Base-by-base conservation (phyloP, 441 rosid species). In the Aquilaria agallochum region DNA sequence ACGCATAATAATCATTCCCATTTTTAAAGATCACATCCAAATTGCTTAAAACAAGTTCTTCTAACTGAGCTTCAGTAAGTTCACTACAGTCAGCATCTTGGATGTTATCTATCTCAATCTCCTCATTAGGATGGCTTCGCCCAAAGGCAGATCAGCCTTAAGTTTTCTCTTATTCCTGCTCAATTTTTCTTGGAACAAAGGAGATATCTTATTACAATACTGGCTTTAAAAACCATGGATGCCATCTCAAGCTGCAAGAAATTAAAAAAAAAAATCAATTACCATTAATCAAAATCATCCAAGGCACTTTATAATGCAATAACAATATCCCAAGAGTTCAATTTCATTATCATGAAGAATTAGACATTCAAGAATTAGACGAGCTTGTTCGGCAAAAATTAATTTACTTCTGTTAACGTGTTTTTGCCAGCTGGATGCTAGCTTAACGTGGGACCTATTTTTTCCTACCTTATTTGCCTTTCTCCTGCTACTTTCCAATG, bases 131-230 rank as follows among this genome's bases (percentile, higher is more conserved):
- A 33, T 55, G 72, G 66, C 80, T 73, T 13, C 78, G 74, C 42
- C 80, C 83, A 63, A 75, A 27, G 89, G 91, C 7, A 89, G 84
- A 76, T 94, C 97, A 63, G 96, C 89, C 64, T 81, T 73, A 65
- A 87, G 87, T 73, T 94, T 91, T 58, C 99, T 80, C 83, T 91
- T 94, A 73, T 94, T 94, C 68, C 93, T 76, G 53, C 90, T 89
- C 42, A 88, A 97, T 61, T 91, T 90, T 63, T 79, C 97, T 77
- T 85, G 97, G 5, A 83, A 71, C 68, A 83, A 69, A 11, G 92
- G 67, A 11, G 84, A 78, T 51, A 79, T 66, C 64, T 71, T 82
- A 53, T 73, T 62, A 61, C 60, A 50, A 71, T 70, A 71, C 64
- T 74, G 67, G 79, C 79, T 73, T 88, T 83, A 66, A 76, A 81